A percentile compares a stretch with the other conserved stretches of the same genome.
These are phyloP conservation scores for Globisporangium nunn DNA, from an alignment of 352 stramenopile genomes.

Conservation along the genomic window DNA sequence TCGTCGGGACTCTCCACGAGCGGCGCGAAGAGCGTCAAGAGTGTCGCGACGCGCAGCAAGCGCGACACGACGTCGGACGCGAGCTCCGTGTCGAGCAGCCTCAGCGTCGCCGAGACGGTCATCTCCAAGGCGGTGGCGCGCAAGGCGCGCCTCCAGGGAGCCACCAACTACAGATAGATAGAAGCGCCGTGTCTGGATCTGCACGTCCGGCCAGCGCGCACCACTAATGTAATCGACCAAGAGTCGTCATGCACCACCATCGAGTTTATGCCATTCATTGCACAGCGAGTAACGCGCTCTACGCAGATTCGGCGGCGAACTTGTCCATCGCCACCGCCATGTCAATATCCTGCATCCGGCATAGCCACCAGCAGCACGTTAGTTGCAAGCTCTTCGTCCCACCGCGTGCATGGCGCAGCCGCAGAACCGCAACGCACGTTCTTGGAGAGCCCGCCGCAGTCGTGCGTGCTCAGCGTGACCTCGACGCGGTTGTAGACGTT, in stretches of 20 bases:
- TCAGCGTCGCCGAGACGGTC: constrained; percentile 62
- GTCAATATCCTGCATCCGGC: constrained; percentile 33
- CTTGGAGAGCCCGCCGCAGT: constrained; percentile 89
- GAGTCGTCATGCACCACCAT: too few relatives aligned
- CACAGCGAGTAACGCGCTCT: not conserved
- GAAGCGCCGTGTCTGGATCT: too few relatives aligned
- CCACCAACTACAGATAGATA: constrained; percentile 45
- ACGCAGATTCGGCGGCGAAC: constrained; percentile 27
- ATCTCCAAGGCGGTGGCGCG: constrained; percentile 66
- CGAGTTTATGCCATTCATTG: not conserved
- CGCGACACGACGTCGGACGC: constrained; percentile 41
- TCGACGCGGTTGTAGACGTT: constrained; percentile 98
- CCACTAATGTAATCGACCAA: not conserved
- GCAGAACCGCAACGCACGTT: constrained; percentile 45
- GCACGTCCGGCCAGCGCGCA: not conserved
- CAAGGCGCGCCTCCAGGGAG: constrained; percentile 39
- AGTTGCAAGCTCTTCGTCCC: too few relatives aligned
- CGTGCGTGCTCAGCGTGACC: constrained; percentile 95
- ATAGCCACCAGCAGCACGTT: not conserved
- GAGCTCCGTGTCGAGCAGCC: constrained; percentile 51
- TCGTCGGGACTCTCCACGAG: constrained; percentile 30
- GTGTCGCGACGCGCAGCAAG: constrained; percentile 36
- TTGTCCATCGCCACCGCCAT: constrained; percentile 75
- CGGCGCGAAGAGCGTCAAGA: constrained; percentile 46
- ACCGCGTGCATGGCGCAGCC: not conserved